A percentile compares a stretch with the other conserved stretches of the same genome.
phyloP scores from a whole-genome alignment of 495 filamentous ascomycete species.

The Staphylotrichum longicolle region DNA sequence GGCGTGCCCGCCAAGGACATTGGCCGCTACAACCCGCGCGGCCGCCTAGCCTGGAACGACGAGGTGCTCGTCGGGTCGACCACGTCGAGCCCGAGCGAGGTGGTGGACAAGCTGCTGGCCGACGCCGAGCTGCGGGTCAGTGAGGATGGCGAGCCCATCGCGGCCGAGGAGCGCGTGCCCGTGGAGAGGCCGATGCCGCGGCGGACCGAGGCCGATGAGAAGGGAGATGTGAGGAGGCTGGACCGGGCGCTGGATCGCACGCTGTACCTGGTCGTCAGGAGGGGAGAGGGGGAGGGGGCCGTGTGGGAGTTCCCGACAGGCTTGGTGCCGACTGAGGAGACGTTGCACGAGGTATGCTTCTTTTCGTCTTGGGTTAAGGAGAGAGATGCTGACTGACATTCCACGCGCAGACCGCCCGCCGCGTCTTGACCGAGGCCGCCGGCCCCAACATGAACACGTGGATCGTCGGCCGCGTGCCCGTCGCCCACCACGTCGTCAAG shows the following conservation, averaged over 20 bases:
- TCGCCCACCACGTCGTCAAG: slow-evolving; percentile 68
- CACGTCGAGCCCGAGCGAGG: slow-evolving; percentile 55
- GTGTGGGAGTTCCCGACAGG: slow-evolving; percentile 83
- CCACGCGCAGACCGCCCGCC: slow-evolving; percentile 66
- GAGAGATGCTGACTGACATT: not conserved
- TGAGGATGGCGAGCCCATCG: slow-evolving; percentile 59
- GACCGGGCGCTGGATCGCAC: slow-evolving; percentile 73
- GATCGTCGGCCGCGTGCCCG: slow-evolving; percentile 87
- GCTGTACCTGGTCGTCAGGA: slow-evolving; percentile 80
- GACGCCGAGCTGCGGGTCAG: slow-evolving; percentile 72
- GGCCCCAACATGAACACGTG: slow-evolving; percentile 99
- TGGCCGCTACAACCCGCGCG: slow-evolving; percentile 81
- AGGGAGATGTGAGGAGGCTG: slow-evolving; percentile 69
- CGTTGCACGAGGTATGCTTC: slow-evolving; percentile 70
- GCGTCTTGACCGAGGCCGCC: slow-evolving; percentile 69
- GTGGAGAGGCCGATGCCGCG: slow-evolving; percentile 70
- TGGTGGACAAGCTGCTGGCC: slow-evolving; percentile 57
- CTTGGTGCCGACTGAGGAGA: slow-evolving; percentile 64
- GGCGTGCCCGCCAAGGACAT: slow-evolving; percentile 74
- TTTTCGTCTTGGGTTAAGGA: no score
- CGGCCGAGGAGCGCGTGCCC: slow-evolving; percentile 60
- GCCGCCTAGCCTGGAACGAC: slow-evolving; percentile 80
- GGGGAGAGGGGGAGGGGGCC: slow-evolving; percentile 49
- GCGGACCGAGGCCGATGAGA: slow-evolving; percentile 76
- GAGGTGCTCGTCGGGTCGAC: slow-evolving; percentile 74